These are phyloP conservation scores for Tetrahymena elliotti DNA, from an alignment of 73 alveolate species.

Conservation along the genomic window DNA sequence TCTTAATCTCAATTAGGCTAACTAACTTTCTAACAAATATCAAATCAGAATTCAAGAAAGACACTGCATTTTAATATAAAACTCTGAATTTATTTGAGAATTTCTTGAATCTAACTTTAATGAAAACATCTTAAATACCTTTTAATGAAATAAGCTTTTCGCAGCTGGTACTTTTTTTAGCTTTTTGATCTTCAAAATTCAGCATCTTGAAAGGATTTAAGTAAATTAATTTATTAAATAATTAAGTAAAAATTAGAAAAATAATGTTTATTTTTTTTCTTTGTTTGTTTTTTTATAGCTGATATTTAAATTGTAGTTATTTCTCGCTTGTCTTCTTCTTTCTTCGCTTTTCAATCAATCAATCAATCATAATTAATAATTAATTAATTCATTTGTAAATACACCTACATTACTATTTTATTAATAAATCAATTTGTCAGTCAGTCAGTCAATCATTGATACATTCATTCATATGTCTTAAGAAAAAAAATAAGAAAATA, in stretches of 20 bases:
- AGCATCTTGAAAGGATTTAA: neutral
- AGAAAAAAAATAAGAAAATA: neutral
- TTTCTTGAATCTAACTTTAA: neutral
- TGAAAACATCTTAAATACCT: neutral
- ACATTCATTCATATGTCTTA: too few species aligned
- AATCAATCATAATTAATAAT: too few species aligned
- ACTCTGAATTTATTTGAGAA: neutral
- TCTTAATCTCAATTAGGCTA: neutral
- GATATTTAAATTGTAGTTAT: neutral
- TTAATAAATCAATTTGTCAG: too few species aligned
- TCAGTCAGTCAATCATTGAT: too few species aligned
- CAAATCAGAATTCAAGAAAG: neutral
- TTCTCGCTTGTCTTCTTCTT: neutral
- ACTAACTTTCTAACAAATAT: too few species aligned
- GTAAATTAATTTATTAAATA: too few species aligned
- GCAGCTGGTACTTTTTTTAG: neutral
- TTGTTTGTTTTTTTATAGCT: neutral
- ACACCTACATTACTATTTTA: too few species aligned
- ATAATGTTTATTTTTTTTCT: neutral
- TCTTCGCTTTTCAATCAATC: neutral
- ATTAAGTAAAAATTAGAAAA: too few species aligned
- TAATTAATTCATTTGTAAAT: too few species aligned
- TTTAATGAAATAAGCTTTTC: neutral
- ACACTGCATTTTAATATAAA: neutral
- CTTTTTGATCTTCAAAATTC: neutral